Conservation (phyloP, 306 rosid species). For the Fragaria ananassa region DNA sequence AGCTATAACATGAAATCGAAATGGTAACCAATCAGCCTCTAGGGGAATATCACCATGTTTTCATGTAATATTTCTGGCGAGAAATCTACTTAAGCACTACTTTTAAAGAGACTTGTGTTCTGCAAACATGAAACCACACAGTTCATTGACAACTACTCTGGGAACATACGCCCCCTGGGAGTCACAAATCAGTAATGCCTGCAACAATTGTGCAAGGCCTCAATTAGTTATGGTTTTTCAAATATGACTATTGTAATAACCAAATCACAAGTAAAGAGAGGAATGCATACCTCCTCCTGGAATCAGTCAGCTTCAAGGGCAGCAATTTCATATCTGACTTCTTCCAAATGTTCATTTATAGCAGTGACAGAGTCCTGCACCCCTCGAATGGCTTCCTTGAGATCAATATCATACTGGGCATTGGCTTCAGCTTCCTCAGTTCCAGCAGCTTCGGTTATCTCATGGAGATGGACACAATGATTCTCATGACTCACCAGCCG, state of each 20-base stretch:
- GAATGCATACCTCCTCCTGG: conserved; percentile 2
- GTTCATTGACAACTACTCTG: not conserved
- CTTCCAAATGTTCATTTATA: conserved; percentile 83
- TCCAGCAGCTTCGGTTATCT: conserved; percentile 80
- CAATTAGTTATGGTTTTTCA: not conserved
- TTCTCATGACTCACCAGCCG: no score
- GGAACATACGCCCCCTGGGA: no score
- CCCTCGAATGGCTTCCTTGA: conserved; percentile 84
- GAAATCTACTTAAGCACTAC: not conserved
- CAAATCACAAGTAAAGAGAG: not conserved
- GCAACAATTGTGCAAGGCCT: not conserved
- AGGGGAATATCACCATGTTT: not conserved
- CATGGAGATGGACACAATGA: conserved; percentile 65
- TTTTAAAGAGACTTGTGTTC: not conserved
- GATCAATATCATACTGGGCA: conserved; percentile 80
- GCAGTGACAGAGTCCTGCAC: conserved; percentile 80
- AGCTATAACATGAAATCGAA: not conserved
- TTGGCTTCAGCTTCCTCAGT: conserved; percentile 92
- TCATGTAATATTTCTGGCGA: not conserved
- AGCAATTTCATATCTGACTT: conserved; percentile 91
- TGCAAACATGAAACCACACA: not conserved
- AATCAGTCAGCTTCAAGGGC: conserved; percentile 69
- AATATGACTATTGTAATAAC: not conserved
- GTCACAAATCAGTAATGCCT: not conserved
- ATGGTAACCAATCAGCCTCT: not conserved